phyloP scores from a whole-genome alignment of 2,329 filamentous ascomycete species.

The Colletotrichum sublineola region DNA sequence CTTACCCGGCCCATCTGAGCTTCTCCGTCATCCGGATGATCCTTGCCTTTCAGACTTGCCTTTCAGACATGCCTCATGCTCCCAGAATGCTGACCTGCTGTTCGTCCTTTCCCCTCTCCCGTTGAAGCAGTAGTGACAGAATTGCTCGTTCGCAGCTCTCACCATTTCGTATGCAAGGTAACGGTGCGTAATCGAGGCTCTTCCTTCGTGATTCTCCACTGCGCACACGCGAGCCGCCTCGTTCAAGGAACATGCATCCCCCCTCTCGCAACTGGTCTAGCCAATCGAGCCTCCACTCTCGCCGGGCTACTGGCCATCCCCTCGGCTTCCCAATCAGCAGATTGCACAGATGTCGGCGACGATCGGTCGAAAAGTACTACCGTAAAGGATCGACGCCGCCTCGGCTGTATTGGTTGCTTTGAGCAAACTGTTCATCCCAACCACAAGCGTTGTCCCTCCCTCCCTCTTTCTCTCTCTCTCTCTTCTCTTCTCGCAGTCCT shows the following conservation, averaged over 20 bases:
- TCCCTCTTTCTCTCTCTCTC: neutral
- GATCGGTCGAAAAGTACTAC: neutral
- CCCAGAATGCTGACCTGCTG: conserved; percentile 8
- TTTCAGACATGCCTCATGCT: conserved; percentile 9
- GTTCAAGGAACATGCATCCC: conserved; percentile 7
- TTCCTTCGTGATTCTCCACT: conserved; percentile 4
- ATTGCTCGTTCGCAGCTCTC: neutral
- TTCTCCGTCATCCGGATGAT: conserved; percentile 12
- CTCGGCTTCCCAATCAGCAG: conserved; percentile 4
- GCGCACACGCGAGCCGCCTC: neutral
- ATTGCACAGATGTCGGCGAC: conserved; percentile 15
- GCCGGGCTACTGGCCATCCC: neutral
- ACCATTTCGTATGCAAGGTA: conserved; percentile 2
- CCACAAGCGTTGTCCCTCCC: conserved; percentile 13
- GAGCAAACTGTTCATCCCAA: conserved; percentile 33
- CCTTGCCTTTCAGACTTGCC: conserved; percentile 22
- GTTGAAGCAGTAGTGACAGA: conserved; percentile 4
- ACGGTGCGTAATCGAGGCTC: conserved; percentile 25
- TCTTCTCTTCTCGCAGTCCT: neutral
- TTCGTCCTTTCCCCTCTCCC: neutral
- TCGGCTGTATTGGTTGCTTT: neutral
- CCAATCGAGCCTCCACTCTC: conserved; percentile 4
- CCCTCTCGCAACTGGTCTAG: neutral
- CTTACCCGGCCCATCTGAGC: neutral
- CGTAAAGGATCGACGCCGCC: conserved; percentile 17